Conservation (phyloP, 2,329 filamentous ascomycete species). For the Hymenoscyphus occultus region DNA sequence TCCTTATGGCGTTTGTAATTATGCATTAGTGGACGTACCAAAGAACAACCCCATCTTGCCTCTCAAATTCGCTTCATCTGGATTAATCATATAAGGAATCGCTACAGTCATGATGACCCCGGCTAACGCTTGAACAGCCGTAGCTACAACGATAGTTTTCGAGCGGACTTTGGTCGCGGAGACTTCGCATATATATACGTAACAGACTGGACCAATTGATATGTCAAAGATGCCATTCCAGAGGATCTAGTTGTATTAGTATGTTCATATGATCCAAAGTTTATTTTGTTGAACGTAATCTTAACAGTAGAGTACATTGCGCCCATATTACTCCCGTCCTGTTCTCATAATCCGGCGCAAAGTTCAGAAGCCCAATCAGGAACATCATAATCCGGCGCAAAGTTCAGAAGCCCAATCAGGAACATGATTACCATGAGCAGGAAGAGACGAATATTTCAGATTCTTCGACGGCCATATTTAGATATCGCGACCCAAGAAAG, state of each 20-base stretch:
- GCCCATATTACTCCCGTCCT: conserved; percentile 24
- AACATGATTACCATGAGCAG: conserved; percentile 53
- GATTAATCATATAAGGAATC: conserved; percentile 37
- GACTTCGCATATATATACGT: conserved; percentile 43
- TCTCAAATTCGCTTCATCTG: conserved; percentile 34
- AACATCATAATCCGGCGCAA: conserved; percentile 45
- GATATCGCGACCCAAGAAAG: conserved; percentile 56
- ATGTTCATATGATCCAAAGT: background rate
- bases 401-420: conserved; percentile 39
- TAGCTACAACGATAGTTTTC: conserved; percentile 29
- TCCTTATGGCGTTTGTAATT: background rate
- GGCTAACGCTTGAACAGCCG: conserved; percentile 23
- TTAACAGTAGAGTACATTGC: conserved; percentile 12
- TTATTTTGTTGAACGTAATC: background rate
- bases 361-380: conserved; percentile 39
- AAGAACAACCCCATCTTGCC: conserved; percentile 35
- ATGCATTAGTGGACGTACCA: conserved; percentile 15
- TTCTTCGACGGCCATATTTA: conserved; percentile 59
- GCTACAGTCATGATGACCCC: conserved; percentile 27
- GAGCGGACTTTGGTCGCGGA: conserved; percentile 43
- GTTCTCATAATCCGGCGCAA: conserved; percentile 37
- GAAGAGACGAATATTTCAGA: conserved; percentile 58
- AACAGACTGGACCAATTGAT: conserved; percentile 40
- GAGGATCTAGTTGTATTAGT: conserved; percentile 7
- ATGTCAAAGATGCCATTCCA: conserved; percentile 27